Percentiles rank a stretch among this genome's conserved stretches.
These are phyloP conservation scores for Effrenium voratum DNA, from an alignment of 73 alveolate genomes.

Conservation along the genomic window DNA sequence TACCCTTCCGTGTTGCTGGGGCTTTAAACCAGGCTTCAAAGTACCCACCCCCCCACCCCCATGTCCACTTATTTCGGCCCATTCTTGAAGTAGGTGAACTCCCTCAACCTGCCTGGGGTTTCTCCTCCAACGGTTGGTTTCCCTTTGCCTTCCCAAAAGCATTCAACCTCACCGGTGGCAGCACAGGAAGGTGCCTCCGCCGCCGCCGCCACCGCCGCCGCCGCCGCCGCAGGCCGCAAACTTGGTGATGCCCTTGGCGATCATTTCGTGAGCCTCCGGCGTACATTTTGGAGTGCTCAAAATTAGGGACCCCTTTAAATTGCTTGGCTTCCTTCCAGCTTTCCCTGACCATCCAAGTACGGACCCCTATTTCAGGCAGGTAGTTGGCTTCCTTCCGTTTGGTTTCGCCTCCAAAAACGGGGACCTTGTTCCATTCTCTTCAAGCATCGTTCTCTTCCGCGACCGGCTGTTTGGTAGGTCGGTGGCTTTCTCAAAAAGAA, in stretches of 20 bases:
- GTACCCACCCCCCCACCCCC: background rate
- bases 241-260: slow-evolving; percentile 51
- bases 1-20: too few species aligned
- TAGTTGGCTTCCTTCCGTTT: too few species aligned
- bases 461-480: too few species aligned
- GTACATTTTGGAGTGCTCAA: background rate
- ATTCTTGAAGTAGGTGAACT: background rate
- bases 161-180: background rate
- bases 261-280: slow-evolving; percentile 33
- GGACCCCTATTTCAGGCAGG: too few species aligned
- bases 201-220: slow-evolving; percentile 88
- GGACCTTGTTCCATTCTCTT: too few species aligned
- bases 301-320: too few species aligned
- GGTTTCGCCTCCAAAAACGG: too few species aligned
- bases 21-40: background rate
- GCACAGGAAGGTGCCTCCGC: background rate
- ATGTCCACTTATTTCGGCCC: background rate
- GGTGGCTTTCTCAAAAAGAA: too few species aligned
- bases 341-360: too few species aligned
- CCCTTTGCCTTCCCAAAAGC: background rate
- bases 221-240: slow-evolving; percentile 86
- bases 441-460: too few species aligned
- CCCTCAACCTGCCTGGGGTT: background rate
- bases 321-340: too few species aligned
- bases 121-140: background rate